phyloP scores from a whole-genome alignment of 1,284 basidiomycete genomes.

The Flammula alnicola region DNA sequence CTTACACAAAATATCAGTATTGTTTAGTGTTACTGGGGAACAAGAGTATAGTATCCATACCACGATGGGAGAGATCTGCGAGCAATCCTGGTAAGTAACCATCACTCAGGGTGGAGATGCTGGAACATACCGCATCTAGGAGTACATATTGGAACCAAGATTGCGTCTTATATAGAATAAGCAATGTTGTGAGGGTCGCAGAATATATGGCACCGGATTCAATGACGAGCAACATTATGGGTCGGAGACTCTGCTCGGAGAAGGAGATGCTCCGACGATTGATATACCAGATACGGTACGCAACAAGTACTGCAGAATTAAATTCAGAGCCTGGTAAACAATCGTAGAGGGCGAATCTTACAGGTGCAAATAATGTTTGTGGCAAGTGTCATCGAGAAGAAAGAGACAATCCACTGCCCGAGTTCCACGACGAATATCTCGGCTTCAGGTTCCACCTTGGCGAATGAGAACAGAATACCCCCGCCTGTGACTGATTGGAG shows the following conservation, averaged over 20 bases:
- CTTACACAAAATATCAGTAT: not conserved
- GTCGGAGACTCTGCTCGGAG: not conserved
- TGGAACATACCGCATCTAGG: conserved; percentile 8
- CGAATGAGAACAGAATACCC: conserved; percentile 2
- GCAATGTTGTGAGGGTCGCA: not conserved
- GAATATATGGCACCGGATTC: conserved; percentile 13
- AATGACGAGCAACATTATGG: conserved; percentile 9
- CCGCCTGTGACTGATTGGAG: not conserved
- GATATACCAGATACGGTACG: conserved; percentile 5
- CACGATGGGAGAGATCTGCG: not conserved
- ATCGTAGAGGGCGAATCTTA: not conserved
- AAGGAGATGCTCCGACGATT: not conserved
- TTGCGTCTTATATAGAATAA: conserved; percentile 4
- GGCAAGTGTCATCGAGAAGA: conserved; percentile 7
- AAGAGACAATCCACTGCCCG: conserved; percentile 7
- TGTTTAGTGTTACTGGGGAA: not conserved
- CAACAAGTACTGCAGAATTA: conserved; percentile 1
- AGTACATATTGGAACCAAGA: conserved; percentile 2
- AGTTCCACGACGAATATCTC: conserved; percentile 8
- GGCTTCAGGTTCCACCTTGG: not conserved
- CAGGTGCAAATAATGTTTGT: conserved; percentile 11
- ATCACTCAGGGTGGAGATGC: too few relatives aligned
- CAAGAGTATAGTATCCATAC: not conserved
- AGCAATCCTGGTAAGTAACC: too few relatives aligned
- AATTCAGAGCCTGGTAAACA: not conserved